Percentiles rank a stretch among this genome's conserved stretches.
phyloP scores from a whole-genome alignment of 1,139 yeast species.

The Pichia sp. region DNA sequence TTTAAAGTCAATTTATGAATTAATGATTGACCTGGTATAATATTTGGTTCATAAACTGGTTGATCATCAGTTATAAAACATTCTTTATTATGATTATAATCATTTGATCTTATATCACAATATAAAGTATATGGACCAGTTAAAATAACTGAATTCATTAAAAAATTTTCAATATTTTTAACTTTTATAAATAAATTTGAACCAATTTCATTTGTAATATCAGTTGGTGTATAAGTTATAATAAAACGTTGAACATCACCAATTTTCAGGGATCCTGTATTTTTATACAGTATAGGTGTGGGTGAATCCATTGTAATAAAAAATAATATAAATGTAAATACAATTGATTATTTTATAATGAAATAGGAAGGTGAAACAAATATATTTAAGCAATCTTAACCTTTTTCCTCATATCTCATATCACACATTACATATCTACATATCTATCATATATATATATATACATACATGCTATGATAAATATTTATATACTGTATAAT shows the following conservation, averaged over 20 bases:
- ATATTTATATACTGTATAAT: too few relatives aligned
- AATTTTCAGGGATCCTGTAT: conserved; percentile 36
- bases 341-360: too few relatives aligned
- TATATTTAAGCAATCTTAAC: too few relatives aligned
- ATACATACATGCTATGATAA: too few relatives aligned
- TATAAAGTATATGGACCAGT: conserved; percentile 90
- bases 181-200: conserved; percentile 53
- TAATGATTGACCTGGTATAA: conserved; percentile 48
- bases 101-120: conserved; percentile 68
- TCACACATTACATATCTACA: too few relatives aligned
- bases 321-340: too few relatives aligned
- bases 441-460: too few relatives aligned
- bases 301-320: too few relatives aligned
- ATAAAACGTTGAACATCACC: conserved; percentile 50
- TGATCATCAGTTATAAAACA: conserved; percentile 59
- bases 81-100: conserved; percentile 49
- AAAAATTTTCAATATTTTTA: conserved; percentile 65
- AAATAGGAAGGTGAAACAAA: too few relatives aligned
- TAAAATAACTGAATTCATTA: conserved; percentile 80
- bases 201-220: conserved; percentile 12
- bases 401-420: too few relatives aligned
- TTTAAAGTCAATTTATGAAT: conserved; percentile 43
- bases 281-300: conserved; percentile 18
- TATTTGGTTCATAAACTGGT: conserved; percentile 49
- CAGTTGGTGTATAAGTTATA: conserved; percentile 25